Evolutionary conservation across 768 basidiomycete species (phyloP).

Genomic region (Coprinellus aureogranulatus): DNA sequence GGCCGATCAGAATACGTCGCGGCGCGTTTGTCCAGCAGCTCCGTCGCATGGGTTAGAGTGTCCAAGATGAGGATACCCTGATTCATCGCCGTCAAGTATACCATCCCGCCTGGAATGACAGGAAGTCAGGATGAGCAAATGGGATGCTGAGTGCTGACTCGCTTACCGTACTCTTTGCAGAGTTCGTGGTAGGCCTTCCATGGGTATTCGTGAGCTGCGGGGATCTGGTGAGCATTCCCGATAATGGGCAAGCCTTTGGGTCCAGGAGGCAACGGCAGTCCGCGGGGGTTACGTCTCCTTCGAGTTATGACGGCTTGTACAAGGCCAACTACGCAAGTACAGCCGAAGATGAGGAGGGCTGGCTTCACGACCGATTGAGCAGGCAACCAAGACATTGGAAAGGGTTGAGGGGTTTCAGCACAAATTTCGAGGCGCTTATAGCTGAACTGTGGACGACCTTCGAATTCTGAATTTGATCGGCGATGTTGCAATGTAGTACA

Average conservation of each 20-base stretch:
- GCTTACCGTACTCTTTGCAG: background rate
- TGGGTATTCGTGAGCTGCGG: background rate
- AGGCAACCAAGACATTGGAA: too few relatives aligned
- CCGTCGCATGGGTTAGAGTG: constrained; percentile 1
- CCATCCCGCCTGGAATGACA: constrained; percentile 14
- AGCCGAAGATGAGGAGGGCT: too few relatives aligned
- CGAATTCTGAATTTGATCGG: too few relatives aligned
- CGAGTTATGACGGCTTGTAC: too few relatives aligned
- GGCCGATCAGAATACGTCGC: constrained; percentile 16
- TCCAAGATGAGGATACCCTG: constrained; percentile 13
- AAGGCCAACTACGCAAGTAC: too few relatives aligned
- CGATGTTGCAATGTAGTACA: too few relatives aligned
- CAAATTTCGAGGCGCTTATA: too few relatives aligned
- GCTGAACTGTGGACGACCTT: too few relatives aligned
- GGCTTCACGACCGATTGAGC: too few relatives aligned
- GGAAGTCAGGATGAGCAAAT: background rate
- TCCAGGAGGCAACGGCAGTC: background rate
- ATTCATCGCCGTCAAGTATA: constrained; percentile 12
- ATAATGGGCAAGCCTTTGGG: background rate
- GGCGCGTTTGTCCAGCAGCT: constrained; percentile 17
- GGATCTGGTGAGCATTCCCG: background rate
- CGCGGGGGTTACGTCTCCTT: background rate
- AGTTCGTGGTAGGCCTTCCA: background rate
- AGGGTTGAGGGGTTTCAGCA: too few relatives aligned
- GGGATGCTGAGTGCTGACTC: background rate